Percentiles rank a stretch among this genome's conserved stretches.
These are phyloP conservation scores for Phytophthora cajani DNA, from an alignment of 352 stramenopile genomes.

Conservation along the genomic window DNA sequence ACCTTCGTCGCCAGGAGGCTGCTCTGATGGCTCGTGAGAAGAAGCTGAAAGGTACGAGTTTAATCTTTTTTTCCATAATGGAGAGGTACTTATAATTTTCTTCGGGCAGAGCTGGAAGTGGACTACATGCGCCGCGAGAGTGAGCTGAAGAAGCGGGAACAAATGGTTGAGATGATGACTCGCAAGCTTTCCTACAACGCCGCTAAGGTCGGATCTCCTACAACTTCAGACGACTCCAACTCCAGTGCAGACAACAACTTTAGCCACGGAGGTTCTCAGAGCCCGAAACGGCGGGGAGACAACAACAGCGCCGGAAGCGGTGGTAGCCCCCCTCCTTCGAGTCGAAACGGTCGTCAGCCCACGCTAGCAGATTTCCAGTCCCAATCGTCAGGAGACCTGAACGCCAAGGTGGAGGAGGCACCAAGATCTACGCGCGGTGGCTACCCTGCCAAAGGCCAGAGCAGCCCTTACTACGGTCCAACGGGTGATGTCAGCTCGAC, in stretches of 20 bases:
- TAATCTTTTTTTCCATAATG: background rate
- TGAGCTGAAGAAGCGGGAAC: constrained; percentile 86
- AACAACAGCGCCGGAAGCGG: constrained; percentile 55
- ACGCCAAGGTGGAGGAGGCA: constrained; percentile 45
- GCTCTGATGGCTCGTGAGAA: constrained; percentile 85
- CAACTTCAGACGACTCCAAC: constrained; percentile 79
- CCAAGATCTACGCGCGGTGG: constrained; percentile 43
- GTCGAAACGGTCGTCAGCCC: constrained; percentile 29
- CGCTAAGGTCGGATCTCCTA: constrained; percentile 70
- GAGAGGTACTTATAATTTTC: background rate
- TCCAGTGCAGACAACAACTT: constrained; percentile 81
- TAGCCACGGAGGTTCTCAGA: constrained; percentile 44
- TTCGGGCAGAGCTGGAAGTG: constrained; percentile 70
- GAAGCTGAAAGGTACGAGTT: constrained; percentile 76
- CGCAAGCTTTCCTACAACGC: constrained; percentile 74
- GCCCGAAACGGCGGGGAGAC: constrained; percentile 37
- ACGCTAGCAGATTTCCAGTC: constrained; percentile 50
- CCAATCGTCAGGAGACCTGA: constrained; percentile 48
- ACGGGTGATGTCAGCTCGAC: constrained; percentile 39
- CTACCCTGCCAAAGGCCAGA: constrained; percentile 50
- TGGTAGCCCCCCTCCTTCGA: constrained; percentile 23
- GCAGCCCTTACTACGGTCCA: constrained; percentile 48
- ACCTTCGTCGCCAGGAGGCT: constrained; percentile 85
- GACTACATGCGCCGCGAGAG: constrained; percentile 80
- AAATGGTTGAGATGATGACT: constrained; percentile 86